Percentiles rank a stretch among this genome's conserved stretches.
Evolutionary conservation across 305 asterid species (phyloP).

Genomic region (Caryopteris hybrid): DNA sequence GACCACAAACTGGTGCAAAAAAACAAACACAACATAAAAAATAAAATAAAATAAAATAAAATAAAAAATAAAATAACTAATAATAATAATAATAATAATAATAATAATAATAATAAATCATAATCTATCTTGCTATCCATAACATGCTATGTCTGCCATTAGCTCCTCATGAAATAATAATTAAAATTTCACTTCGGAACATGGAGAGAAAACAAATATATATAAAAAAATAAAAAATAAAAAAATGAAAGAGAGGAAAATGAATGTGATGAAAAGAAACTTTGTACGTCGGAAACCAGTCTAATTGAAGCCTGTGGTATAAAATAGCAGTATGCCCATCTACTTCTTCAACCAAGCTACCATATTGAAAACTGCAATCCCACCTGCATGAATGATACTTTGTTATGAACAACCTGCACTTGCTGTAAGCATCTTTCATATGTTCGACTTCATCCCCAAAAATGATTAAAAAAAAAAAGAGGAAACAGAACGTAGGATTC

Average conservation of each 20-base stretch:
- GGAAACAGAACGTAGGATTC: background rate
- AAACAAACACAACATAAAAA: background rate
- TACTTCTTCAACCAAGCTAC: slow-evolving; percentile 99
- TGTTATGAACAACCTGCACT: background rate
- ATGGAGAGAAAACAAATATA: background rate
- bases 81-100: too few species aligned
- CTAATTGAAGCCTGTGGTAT: slow-evolving; percentile 91
- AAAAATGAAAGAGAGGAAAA: background rate
- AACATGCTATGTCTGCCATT: slow-evolving; percentile 2
- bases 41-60: slow-evolving; percentile 7
- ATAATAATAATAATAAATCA: too few species aligned
- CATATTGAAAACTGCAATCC: slow-evolving; percentile 96
- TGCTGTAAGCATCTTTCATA: background rate
- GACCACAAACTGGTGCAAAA: background rate
- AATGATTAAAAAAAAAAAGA: background rate
- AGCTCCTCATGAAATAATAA: background rate
- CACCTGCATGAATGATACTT: slow-evolving; percentile 54
- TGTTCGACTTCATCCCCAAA: background rate
- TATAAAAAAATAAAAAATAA: background rate
- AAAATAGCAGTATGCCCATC: slow-evolving; percentile 98
- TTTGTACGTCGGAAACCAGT: slow-evolving; percentile 91
- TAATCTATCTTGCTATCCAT: background rate
- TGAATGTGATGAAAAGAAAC: slow-evolving; percentile 19
- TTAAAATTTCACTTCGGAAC: background rate
- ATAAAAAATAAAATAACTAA: too few species aligned